A percentile compares a stretch with the other conserved stretches of the same genome.
Conservation (phyloP, 495 filamentous ascomycete genomes). For the Annulohypoxylon nitens region DNA sequence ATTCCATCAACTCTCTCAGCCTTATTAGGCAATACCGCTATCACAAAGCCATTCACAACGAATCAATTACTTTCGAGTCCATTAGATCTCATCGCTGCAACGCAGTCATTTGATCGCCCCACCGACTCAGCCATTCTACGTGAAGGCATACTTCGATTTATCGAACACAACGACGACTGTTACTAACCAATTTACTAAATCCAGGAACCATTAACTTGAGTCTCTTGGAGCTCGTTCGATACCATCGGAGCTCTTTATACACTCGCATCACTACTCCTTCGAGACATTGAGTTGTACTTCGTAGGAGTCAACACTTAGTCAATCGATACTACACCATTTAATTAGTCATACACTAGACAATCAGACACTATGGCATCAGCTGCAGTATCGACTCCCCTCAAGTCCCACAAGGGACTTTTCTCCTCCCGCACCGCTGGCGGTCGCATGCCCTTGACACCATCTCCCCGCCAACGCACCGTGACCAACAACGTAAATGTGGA, state of each 20-base stretch:
- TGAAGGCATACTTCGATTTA: conserved; percentile 62
- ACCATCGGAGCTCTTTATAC: conserved; percentile 57
- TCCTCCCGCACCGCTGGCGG: conserved; percentile 92
- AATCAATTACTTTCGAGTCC: conserved; percentile 53
- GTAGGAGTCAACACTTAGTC: conserved; percentile 50
- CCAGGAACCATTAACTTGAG: conserved; percentile 75
- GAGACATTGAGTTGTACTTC: conserved; percentile 66
- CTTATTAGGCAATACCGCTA: conserved; percentile 30
- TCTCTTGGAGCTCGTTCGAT: conserved; percentile 71
- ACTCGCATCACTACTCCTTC: conserved; percentile 41
- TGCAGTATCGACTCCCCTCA: conserved; percentile 90
- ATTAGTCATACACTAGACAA: conserved; percentile 49
- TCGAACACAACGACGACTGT: conserved; percentile 64
- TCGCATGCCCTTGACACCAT: conserved; percentile 93
- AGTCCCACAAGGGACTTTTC: conserved; percentile 93
- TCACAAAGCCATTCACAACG: conserved; percentile 48
- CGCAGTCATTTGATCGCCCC: conserved; percentile 60
- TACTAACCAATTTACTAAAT: conserved; percentile 59
- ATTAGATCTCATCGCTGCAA: conserved; percentile 59
- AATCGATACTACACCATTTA: conserved; percentile 53
- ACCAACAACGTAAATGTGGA: conserved; percentile 65
- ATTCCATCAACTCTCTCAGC: conserved; percentile 31
- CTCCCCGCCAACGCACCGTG: conserved; percentile 71
- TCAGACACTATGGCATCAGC: conserved; percentile 82
- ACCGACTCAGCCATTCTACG: conserved; percentile 57